Percentiles rank a stretch among this genome's conserved stretches.
Evolutionary conservation across 768 basidiomycete species (phyloP).

Genomic region (Clitopilus passeckerianus): DNA sequence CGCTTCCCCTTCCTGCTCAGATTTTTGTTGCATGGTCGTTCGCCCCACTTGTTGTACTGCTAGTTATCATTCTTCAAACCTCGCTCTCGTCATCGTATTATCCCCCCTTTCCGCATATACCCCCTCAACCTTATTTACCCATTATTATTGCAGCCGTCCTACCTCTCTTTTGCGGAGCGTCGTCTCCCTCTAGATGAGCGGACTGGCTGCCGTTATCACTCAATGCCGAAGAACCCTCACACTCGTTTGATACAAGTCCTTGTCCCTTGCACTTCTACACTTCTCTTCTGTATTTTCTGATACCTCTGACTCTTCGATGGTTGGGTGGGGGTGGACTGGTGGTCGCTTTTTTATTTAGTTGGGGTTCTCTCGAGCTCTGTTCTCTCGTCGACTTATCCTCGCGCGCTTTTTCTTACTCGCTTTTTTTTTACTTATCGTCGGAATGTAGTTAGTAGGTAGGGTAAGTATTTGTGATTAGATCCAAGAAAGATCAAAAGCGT

Average conservation of each 20-base stretch:
- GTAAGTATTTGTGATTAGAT: background rate
- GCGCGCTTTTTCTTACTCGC: background rate
- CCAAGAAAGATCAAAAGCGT: background rate
- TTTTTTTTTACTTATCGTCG: background rate
- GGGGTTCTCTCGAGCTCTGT: background rate
- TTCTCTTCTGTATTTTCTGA: background rate
- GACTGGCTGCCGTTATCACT: too few relatives aligned
- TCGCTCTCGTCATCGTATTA: background rate
- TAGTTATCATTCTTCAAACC: background rate
- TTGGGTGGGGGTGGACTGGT: background rate
- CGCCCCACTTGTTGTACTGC: background rate
- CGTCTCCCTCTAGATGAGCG: background rate
- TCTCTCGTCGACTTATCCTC: too few relatives aligned
- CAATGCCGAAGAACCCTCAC: background rate
- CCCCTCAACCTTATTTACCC: conserved; percentile 1
- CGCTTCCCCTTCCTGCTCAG: background rate
- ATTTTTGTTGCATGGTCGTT: background rate
- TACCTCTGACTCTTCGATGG: background rate
- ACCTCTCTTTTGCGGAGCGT: background rate
- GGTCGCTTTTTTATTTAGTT: background rate
- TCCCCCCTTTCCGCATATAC: background rate
- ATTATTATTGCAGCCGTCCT: background rate
- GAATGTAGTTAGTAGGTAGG: background rate
- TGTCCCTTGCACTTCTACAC: background rate
- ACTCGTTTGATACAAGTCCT: conserved; percentile 1